A percentile compares a stretch with the other conserved stretches of the same genome.
phyloP scores from a whole-genome alignment of 306 rosid species.

The Cicer pinnatifidum region DNA sequence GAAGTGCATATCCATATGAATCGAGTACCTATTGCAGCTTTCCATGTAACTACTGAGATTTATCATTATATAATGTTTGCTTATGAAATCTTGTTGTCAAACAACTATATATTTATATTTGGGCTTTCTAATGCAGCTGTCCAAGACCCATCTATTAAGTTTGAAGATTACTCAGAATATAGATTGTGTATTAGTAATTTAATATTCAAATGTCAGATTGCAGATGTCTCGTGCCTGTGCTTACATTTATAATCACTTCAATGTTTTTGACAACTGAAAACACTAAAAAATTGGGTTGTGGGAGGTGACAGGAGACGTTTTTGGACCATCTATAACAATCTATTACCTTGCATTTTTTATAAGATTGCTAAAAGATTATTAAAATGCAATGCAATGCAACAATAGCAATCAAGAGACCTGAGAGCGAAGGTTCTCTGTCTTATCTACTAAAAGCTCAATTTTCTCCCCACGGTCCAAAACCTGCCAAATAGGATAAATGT shows the following conservation, averaged over 20 bases:
- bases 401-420: slow-evolving; percentile 58
- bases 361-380: background rate
- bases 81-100: slow-evolving; percentile 5
- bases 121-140: slow-evolving; percentile 1
- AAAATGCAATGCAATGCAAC: background rate
- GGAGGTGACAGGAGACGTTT: background rate
- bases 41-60: background rate
- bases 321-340: background rate
- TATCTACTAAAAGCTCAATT: slow-evolving; percentile 89
- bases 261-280: background rate
- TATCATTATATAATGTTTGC: background rate
- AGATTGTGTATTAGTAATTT: background rate
- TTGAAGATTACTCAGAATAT: slow-evolving; percentile 15
- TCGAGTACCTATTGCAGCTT: background rate
- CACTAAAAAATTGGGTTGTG: background rate
- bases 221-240: background rate
- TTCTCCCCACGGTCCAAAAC: slow-evolving; percentile 96
- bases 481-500: slow-evolving; percentile 53
- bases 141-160: slow-evolving; percentile 7
- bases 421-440: slow-evolving; percentile 87
- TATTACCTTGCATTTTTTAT: slow-evolving; percentile 6
- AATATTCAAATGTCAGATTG: slow-evolving; percentile 6
- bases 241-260: background rate
- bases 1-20: background rate
- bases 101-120: background rate